These are phyloP conservation scores for Linnemannia elongata DNA, from an alignment of 192 early-diverging fungal species.

Conservation along the genomic window DNA sequence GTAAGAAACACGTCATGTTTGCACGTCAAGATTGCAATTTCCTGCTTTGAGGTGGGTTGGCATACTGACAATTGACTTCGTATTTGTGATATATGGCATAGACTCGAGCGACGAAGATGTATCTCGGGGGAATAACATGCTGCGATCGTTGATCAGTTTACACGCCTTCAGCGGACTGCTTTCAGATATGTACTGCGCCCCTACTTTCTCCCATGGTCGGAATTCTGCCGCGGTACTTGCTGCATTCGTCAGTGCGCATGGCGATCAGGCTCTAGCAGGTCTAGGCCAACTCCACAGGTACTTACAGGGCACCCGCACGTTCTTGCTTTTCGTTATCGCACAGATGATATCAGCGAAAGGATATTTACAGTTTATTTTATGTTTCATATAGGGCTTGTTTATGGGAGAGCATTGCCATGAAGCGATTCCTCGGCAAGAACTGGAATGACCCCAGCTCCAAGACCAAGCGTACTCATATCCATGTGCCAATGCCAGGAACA, in stretches of 20 bases:
- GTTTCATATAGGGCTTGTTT: slow-evolving; percentile 61
- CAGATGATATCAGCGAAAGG: neutral
- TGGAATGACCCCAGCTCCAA: slow-evolving; percentile 73
- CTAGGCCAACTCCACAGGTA: slow-evolving; percentile 77
- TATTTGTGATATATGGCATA: slow-evolving; percentile 10
- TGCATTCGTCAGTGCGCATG: slow-evolving; percentile 69
- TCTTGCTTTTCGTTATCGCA: neutral
- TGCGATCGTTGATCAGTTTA: slow-evolving; percentile 71
- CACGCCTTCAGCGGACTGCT: slow-evolving; percentile 74
- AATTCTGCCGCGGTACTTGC: slow-evolving; percentile 71
- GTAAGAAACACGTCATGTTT: slow-evolving; percentile 53
- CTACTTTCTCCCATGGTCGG: slow-evolving; percentile 73
- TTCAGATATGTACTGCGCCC: slow-evolving; percentile 78
- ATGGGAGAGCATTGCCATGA: slow-evolving; percentile 75
- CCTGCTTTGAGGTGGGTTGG: neutral
- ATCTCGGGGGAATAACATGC: slow-evolving; percentile 62
- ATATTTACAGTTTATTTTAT: neutral
- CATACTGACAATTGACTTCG: too few relatives aligned
- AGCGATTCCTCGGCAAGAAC: slow-evolving; percentile 68
- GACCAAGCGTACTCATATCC: slow-evolving; percentile 48
- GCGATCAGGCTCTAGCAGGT: slow-evolving; percentile 61
- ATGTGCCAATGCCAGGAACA: slow-evolving; percentile 36
- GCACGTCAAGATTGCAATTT: neutral
- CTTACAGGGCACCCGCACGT: neutral
- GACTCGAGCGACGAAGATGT: slow-evolving; percentile 57